These are phyloP conservation scores for Pythium periplocum DNA, from an alignment of 352 stramenopile genomes.

Conservation along the genomic window DNA sequence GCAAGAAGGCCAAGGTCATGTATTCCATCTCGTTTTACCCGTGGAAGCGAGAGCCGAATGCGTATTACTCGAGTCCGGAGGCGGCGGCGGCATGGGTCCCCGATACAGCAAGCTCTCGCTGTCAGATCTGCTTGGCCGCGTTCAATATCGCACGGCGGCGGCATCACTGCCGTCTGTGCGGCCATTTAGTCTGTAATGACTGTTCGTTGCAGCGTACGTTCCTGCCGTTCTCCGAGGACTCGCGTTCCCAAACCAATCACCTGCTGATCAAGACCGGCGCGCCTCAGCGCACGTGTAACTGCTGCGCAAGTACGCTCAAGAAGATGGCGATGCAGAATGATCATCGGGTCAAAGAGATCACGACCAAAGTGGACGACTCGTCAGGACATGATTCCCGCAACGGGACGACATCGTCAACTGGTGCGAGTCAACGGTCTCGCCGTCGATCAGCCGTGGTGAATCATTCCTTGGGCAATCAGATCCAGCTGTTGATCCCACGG, in stretches of 20 bases:
- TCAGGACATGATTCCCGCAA: no score
- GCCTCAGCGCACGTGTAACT: slow-evolving; percentile 66
- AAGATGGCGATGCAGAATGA: slow-evolving; percentile 62
- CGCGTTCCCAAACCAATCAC: slow-evolving; percentile 34
- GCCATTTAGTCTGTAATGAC: slow-evolving; percentile 60
- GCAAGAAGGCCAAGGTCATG: slow-evolving; percentile 32
- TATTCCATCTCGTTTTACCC: slow-evolving; percentile 76
- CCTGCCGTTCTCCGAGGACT: slow-evolving; percentile 43
- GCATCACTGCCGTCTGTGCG: slow-evolving; percentile 85
- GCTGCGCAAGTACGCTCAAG: slow-evolving; percentile 50
- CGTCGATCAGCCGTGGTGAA: background rate
- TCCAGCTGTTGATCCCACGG: slow-evolving; percentile 5
- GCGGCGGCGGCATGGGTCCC: slow-evolving; percentile 68
- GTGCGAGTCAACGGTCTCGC: background rate
- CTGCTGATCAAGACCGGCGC: slow-evolving; percentile 64
- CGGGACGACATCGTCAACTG: background rate
- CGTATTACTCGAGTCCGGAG: slow-evolving; percentile 66
- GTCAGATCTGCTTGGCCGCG: slow-evolving; percentile 46
- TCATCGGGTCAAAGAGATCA: slow-evolving; percentile 49
- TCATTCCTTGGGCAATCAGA: slow-evolving; percentile 1
- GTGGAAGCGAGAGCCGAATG: slow-evolving; percentile 63
- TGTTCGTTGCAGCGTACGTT: slow-evolving; percentile 68
- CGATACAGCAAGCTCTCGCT: slow-evolving; percentile 55
- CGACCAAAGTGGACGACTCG: slow-evolving; percentile 3
- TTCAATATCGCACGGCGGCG: slow-evolving; percentile 63